Base-by-base conservation (phyloP, 768 basidiomycete species). In the Cytidiella melzeri region DNA sequence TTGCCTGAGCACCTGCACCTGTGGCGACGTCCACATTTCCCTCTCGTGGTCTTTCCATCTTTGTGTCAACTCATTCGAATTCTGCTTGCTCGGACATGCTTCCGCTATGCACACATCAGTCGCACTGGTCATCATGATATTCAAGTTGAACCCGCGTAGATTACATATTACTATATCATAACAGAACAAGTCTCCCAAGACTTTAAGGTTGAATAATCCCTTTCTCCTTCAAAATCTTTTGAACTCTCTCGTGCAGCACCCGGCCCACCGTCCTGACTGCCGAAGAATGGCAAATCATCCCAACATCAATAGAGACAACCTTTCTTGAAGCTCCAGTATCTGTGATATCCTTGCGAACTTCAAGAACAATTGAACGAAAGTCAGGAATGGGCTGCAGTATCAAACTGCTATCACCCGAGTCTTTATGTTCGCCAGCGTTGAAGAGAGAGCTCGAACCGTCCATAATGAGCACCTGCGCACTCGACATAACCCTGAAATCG, bases 401-500 rank as follows among this genome's bases (percentile, higher is more conserved):
- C 0, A 75, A 57, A 37, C 43, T 42, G 53, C 37, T 21, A 48
- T 47, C 44, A 43, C 51, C 30, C 48, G 55, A 18, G 25, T 36
- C 20, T 37, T 39, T 27, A 23, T 37, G 41, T 12, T 47, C 43
- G 39, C 47, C 48, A 41, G 48, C 53, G 21, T 51, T 48, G 48
- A 73, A 83, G 15, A 88, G 63, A 2, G 82, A 78, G 61, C 79
- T 71, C 0, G 87, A 84, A 3, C 74, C 86, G 60, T 92, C 89
- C n/a, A 90, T 64, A 43, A 92, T 79, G 18, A 74, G 79, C 11
- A 91, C 75, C 11, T 80, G 79, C 55, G 78, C 74, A 28, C 72
- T 73, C 10, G 71, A 75, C 78, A 90, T 79, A 58, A 90, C 71
- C 57, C 89, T 79, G 64, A 90, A 80, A 62, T 92, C 89, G 46